Evolutionary conservation across 179 eudicot species (phyloP), one percentile per base, ranked within the genome.

Genomic region (Drosera spatulata): DNA sequence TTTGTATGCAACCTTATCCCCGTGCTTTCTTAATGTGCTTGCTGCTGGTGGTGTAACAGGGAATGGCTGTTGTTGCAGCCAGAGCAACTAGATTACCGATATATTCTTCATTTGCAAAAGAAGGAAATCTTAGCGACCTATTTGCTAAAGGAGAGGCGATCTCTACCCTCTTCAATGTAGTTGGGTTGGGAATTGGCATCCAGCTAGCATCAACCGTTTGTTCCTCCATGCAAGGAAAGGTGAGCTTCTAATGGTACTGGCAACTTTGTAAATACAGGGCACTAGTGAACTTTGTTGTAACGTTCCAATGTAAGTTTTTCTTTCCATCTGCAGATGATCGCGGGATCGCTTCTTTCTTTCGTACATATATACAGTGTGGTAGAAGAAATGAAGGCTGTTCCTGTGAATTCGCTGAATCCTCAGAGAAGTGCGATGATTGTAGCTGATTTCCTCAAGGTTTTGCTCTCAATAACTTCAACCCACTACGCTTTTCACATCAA

Each of bases 1-100:
- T n/a, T 8, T 46, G 46, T 11, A 22, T 38, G 38, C 33, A 22
- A 1, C 33, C 33, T 22, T 22, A 22, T 22, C 33, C 33, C 33
- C 1, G 33, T 22, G 33, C 33, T 22, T 22, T 22, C 33, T 22
- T 22, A 22, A 22, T 22, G 33, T 22, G 33, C 33, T 22, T 22
- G 33, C 33, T 22, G 33, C 33, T 22, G 33, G 33, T 22, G 33
- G 33, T 22, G 33, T 58, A 33, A 58, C 46, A 91, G 98, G 98
- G 98, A 76, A 91, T 91, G 98, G 98, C 96, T 46, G 85, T 80
- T 61, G 98, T 91, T 73, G 98, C 98, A 59, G 98, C 98, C 54
- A 80, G 98, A 77, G 96, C 98, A 14, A 91, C 98, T 52, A 79
- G 98, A 71, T 73, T 91, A 72, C 98, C 98, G 50, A 67, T 91